Conservation (phyloP, 257 asterid genomes). For the Anisodus tanguticus region DNA sequence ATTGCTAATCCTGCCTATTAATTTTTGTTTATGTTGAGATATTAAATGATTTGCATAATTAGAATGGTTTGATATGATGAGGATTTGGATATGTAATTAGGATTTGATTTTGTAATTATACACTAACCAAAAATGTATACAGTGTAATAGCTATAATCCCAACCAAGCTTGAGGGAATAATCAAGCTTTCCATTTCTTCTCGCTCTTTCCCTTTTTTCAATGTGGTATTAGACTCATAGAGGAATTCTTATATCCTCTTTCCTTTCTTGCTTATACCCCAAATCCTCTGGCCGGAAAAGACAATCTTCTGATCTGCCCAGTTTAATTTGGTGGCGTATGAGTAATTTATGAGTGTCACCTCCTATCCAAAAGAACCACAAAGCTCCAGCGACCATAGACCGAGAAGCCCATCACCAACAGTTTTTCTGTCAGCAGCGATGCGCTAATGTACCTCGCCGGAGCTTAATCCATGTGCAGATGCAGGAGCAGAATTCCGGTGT, state of each 20-base stretch:
- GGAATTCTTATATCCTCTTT: neutral
- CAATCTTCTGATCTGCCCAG: neutral
- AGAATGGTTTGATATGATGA: slow-evolving; percentile 2
- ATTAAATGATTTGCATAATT: neutral
- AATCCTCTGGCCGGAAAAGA: neutral
- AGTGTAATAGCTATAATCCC: neutral
- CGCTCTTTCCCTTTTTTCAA: slow-evolving; percentile 1
- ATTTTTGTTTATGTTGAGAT: neutral
- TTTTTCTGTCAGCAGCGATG: neutral
- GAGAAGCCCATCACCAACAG: neutral
- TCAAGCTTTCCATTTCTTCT: slow-evolving; percentile 4
- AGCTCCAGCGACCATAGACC: neutral
- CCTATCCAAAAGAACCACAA: neutral
- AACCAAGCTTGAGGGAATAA: slow-evolving; percentile 17
- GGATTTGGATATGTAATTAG: neutral
- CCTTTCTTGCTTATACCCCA: neutral
- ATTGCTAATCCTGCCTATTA: neutral
- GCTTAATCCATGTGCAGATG: neutral
- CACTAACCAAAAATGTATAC: neutral
- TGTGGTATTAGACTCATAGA: neutral
- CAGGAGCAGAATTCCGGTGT: neutral
- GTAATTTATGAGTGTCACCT: slow-evolving; percentile 1
- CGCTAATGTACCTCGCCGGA: neutral
- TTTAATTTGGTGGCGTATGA: neutral
- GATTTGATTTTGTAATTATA: neutral